Evolutionary conservation across 1,284 basidiomycete species (phyloP).

Genomic region (Ganoderma sinense): DNA sequence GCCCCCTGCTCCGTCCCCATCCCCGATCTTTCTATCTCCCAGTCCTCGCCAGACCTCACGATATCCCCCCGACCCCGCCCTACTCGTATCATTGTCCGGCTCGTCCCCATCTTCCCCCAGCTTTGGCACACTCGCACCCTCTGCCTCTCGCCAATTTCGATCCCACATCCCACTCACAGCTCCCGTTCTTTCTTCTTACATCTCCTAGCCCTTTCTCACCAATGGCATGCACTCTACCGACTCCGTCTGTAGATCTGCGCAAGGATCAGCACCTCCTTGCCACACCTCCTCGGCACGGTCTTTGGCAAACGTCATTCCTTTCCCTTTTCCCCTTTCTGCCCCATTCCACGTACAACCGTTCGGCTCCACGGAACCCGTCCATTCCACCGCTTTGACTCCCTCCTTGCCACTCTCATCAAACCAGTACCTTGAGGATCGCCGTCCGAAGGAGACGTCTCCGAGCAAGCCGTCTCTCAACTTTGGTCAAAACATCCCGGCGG

Average conservation of each 20-base stretch:
- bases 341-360: background rate
- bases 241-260: background rate
- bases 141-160: background rate
- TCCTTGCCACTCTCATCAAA: background rate
- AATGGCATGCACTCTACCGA: background rate
- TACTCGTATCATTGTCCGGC: background rate
- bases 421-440: background rate
- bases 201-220: background rate
- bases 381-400: background rate
- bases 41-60: background rate
- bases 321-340: background rate
- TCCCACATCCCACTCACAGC: background rate
- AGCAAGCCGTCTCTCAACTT: background rate
- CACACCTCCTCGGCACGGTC: background rate
- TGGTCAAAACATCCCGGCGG: background rate
- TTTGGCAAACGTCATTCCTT: background rate
- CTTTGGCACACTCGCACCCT: too few relatives aligned
- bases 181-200: background rate
- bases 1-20: background rate
- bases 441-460: background rate
- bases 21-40: background rate
- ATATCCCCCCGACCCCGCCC: background rate
- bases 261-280: background rate
- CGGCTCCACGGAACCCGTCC: background rate
- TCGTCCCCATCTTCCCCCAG: background rate